Conservation (phyloP, 1,284 basidiomycete genomes). For the Wallemia ichthyophaga region DNA sequence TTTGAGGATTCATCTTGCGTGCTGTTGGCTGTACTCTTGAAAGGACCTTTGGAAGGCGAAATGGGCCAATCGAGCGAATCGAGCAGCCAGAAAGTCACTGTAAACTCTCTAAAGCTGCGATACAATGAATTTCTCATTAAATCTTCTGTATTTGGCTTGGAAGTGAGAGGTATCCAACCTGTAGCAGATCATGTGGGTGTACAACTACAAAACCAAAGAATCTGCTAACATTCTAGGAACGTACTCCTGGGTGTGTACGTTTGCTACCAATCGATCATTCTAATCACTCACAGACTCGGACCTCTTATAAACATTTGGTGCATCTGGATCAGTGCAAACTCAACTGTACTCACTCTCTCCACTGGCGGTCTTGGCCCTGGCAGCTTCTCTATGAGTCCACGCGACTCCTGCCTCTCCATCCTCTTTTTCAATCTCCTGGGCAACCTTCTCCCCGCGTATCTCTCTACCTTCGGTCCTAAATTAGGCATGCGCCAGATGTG, state of each 20-base stretch:
- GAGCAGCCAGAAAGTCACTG: too few species aligned
- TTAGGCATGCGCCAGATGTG: constrained; percentile 69
- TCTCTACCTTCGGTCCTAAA: constrained; percentile 56
- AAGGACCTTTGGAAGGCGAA: too few species aligned
- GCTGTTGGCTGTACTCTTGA: too few species aligned
- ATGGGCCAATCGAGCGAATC: too few species aligned
- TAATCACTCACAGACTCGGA: neutral
- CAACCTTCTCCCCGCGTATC: constrained; percentile 25
- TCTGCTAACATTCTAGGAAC: neutral
- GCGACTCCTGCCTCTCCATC: constrained; percentile 39
- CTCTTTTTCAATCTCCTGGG: constrained; percentile 41
- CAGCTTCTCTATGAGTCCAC: constrained; percentile 32
- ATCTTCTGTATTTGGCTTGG: neutral
- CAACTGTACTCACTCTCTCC: constrained; percentile 32
- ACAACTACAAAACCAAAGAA: neutral
- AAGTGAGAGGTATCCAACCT: neutral
- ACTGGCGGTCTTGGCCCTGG: constrained; percentile 39
- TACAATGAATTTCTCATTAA: neutral
- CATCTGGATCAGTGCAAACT: neutral
- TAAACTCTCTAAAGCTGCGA: neutral
- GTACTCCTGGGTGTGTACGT: neutral
- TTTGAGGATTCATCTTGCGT: constrained; percentile 2
- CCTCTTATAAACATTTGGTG: neutral
- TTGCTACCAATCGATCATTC: neutral
- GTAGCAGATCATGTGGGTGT: neutral